These are phyloP conservation scores for Lactarius pseudohatsudake DNA, from an alignment of 768 basidiomycete species.

Conservation along the genomic window DNA sequence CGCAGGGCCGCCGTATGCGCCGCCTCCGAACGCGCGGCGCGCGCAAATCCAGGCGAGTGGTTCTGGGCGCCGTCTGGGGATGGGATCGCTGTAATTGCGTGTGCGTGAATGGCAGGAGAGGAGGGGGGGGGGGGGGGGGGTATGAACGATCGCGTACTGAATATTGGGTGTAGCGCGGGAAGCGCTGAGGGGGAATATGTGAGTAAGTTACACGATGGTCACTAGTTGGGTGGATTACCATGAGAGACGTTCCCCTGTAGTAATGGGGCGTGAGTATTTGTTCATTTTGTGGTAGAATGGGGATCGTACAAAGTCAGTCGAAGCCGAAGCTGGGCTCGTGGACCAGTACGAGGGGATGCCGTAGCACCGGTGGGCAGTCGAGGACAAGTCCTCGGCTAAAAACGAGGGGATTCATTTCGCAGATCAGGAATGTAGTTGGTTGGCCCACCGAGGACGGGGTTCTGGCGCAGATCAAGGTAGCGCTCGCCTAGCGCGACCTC, in stretches of 20 bases:
- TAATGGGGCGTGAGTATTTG: not conserved
- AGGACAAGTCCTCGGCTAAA: conserved; percentile 28
- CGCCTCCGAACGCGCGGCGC: conserved; percentile 22
- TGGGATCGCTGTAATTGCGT: conserved; percentile 19
- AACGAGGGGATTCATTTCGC: not conserved
- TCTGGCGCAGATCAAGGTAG: conserved; percentile 27
- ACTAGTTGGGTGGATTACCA: conserved; percentile 12
- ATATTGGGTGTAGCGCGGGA: conserved; percentile 27
- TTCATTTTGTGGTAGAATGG: not conserved
- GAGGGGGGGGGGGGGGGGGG: too few relatives aligned
- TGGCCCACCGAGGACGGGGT: conserved; percentile 30
- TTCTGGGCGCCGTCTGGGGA: conserved; percentile 17
- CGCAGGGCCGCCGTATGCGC: conserved; percentile 26
- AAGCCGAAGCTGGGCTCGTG: conserved; percentile 15
- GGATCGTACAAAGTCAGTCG: conserved; percentile 28
- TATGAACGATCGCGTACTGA: conserved; percentile 12
- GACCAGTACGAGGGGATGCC: conserved; percentile 20
- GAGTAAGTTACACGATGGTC: too few relatives aligned
- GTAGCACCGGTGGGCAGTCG: conserved; percentile 22
- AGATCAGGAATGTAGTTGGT: not conserved
- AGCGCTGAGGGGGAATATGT: conserved; percentile 10
- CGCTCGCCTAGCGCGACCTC: conserved; percentile 12
- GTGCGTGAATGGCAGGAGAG: not conserved
- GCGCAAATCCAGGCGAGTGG: conserved; percentile 27
- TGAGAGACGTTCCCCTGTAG: conserved; percentile 30